phyloP scores from a whole-genome alignment of 2,329 filamentous ascomycete genomes.

The Aspergillus pseudoterreus region DNA sequence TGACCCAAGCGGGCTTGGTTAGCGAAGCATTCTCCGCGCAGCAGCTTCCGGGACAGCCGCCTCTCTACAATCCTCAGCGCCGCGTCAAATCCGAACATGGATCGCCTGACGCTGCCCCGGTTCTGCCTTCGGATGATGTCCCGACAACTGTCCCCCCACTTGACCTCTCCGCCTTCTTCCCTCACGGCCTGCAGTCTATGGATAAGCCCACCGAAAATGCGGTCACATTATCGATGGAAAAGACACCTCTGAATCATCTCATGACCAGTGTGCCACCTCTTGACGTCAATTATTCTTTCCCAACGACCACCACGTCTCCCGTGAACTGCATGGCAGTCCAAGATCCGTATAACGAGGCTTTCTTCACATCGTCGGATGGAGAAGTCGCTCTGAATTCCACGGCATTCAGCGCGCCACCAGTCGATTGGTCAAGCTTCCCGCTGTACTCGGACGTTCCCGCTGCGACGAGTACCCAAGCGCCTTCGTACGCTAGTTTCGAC shows the following conservation, averaged over 20 bases:
- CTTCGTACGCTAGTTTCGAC: constrained; percentile 46
- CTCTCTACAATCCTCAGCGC: constrained; percentile 30
- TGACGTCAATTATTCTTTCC: constrained; percentile 37
- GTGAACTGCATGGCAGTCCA: constrained; percentile 34
- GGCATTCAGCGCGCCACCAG: constrained; percentile 38
- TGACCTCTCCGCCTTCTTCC: constrained; percentile 31
- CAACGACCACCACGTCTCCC: constrained; percentile 30
- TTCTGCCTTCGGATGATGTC: constrained; percentile 23
- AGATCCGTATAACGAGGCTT: constrained; percentile 37
- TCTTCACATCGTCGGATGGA: constrained; percentile 42
- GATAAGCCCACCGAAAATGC: constrained; percentile 22
- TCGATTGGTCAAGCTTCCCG: constrained; percentile 49
- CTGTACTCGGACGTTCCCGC: constrained; percentile 37
- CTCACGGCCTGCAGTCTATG: constrained; percentile 18
- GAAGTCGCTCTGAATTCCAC: constrained; percentile 38
- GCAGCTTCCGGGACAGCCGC: constrained; percentile 27
- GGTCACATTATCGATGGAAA: constrained; percentile 26
- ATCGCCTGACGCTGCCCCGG: constrained; percentile 41
- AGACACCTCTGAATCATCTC: constrained; percentile 29
- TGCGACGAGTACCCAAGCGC: constrained; percentile 41
- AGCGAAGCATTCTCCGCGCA: constrained; percentile 26
- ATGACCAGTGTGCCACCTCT: constrained; percentile 35
- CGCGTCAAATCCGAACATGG: constrained; percentile 45
- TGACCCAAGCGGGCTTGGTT: constrained; percentile 29
- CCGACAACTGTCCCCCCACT: constrained; percentile 22